Conservation (phyloP, 192 early-diverging fungal genomes). For the Funneliformis mosseae region DNA sequence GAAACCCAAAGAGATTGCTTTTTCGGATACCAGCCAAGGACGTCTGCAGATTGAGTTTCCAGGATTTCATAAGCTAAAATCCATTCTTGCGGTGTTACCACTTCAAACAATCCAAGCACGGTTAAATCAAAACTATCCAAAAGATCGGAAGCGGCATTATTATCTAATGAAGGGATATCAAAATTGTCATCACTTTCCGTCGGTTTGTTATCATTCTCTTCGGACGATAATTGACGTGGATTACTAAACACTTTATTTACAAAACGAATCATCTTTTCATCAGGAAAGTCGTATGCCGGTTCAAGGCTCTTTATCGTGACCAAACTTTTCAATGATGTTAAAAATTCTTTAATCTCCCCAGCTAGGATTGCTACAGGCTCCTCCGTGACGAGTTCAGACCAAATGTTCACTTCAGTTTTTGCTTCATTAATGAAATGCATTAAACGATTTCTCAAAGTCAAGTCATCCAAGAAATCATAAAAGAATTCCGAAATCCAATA, state of each 20-base stretch:
- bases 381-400: neutral
- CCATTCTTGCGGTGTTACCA: slow-evolving; percentile 52
- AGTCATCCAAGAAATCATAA: slow-evolving; percentile 66
- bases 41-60: slow-evolving; percentile 49
- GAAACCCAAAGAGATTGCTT: slow-evolving; percentile 24
- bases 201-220: neutral
- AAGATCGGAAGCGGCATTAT: neutral
- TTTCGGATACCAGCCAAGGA: slow-evolving; percentile 50
- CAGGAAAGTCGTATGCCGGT: neutral
- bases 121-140: slow-evolving; percentile 31
- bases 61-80: slow-evolving; percentile 51
- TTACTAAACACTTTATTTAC: slow-evolving; percentile 1
- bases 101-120: slow-evolving; percentile 40
- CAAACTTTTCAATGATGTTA: neutral
- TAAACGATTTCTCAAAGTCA: slow-evolving; percentile 52
- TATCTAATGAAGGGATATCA: neutral
- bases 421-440: slow-evolving; percentile 42
- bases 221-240: neutral
- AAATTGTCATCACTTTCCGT: neutral
- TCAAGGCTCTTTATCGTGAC: neutral
- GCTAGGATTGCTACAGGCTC: neutral
- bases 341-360: neutral
- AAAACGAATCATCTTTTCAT: neutral
- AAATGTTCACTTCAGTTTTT: neutral
- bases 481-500: slow-evolving; percentile 65